Base-by-base conservation (phyloP, 169 alveolate genomes). In the Plasmodium blacklocki region DNA sequence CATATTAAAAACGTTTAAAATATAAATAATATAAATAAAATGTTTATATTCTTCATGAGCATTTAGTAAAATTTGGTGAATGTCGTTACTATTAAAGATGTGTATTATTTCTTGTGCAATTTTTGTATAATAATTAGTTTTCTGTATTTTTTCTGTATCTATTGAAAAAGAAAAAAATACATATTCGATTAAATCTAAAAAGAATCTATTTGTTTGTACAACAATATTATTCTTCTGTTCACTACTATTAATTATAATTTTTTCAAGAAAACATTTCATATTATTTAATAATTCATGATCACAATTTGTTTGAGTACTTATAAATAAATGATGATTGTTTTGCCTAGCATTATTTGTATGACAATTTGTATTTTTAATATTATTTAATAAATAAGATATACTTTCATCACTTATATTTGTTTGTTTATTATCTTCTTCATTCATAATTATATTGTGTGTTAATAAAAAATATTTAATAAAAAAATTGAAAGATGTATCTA, bases 401-500 rank as follows among this genome's bases (percentile, higher is more conserved):
- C 63, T 8, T 19, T 76, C 88, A 3, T 76, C 88, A 21, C 6
- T 26, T 19, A 76, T 32, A 49, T 19, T 14, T 8, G 6, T 3
- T 43, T 47, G n/a, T 23, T 64, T 66, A 26, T 43, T 64, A 11
- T 29, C 88, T 8, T 62, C 60, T 43, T 68, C 76, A n/a, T n/a
- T 76, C 2, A 26, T 14, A 7, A 76, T 8, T 14, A 45, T 63
- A 21, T 64, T 62, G n/a, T 76, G 39, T 19, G 29, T 49, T 12
- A 45, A 54, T 18, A 76, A 26, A 58, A 76, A 76, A 68, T 76
- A 76, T 43, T 76, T 64, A 11, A 76, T 76, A 76, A 76, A 76
- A 76, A 76, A 76, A 56, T 63, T 52, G 54, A 62, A 76, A 49
- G 60, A 76, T 7, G 0, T 50, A 63, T 63, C 52, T 19, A 76